A percentile compares a stretch with the other conserved stretches of the same genome.
phyloP scores from a whole-genome alignment of 805 yeast species.

The Myxozyma sirexii region DNA sequence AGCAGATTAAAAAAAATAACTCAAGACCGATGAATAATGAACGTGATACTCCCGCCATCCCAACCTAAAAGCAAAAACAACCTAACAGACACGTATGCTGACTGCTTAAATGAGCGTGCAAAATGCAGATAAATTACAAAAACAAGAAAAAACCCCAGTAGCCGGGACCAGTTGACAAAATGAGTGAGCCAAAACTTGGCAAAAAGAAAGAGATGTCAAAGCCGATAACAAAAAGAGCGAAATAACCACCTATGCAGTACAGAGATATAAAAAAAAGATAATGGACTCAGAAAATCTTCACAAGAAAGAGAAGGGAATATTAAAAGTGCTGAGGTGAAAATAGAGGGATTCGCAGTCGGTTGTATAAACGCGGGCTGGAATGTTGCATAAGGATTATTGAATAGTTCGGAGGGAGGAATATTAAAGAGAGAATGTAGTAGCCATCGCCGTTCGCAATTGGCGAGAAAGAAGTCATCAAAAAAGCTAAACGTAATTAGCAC shows the following conservation, averaged over 20 bases:
- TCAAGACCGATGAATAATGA: background rate
- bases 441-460: no score
- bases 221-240: background rate
- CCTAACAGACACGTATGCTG: background rate
- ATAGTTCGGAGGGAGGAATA: no score
- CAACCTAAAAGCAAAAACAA: background rate
- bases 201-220: background rate
- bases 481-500: no score
- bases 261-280: background rate
- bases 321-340: no score
- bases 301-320: no score
- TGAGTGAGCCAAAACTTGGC: conserved; percentile 10
- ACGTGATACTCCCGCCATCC: background rate
- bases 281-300: no score
- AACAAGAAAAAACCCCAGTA: background rate
- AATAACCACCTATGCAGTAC: background rate
- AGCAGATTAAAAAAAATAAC: background rate
- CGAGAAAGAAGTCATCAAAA: no score
- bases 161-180: background rate
- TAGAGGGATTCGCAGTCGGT: no score
- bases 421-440: no score
- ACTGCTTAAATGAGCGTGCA: background rate
- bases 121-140: background rate
- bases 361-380: no score
- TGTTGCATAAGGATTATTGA: no score